These are phyloP conservation scores for Zychaea mexicana DNA, from an alignment of 371 early-diverging fungal genomes.

Conservation along the genomic window DNA sequence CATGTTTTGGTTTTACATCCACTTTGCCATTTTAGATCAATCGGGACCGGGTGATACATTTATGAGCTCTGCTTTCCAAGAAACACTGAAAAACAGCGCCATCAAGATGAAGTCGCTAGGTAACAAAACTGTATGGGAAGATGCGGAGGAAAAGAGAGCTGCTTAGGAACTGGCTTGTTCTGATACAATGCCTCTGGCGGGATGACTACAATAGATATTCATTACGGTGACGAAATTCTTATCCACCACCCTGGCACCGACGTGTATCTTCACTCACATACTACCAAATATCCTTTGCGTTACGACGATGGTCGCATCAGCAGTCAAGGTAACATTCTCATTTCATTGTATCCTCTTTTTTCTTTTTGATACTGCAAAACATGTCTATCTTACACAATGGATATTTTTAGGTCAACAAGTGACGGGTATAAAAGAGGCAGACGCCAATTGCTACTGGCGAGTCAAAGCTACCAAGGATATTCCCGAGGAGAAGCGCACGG, in stretches of 20 bases:
- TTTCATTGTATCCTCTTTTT: too few relatives aligned
- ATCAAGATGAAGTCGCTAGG: slow-evolving; percentile 58
- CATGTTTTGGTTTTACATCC: slow-evolving; percentile 76
- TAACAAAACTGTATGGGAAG: slow-evolving; percentile 9
- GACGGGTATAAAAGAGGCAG: slow-evolving; percentile 71
- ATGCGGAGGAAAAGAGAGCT: too few relatives aligned
- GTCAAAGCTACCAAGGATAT: slow-evolving; percentile 61
- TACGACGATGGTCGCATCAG: slow-evolving; percentile 94
- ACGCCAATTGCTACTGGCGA: slow-evolving; percentile 86
- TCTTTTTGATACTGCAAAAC: too few relatives aligned
- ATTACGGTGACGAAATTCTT: slow-evolving; percentile 81
- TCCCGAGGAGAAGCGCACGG: slow-evolving; percentile 21
- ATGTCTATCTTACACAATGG: too few relatives aligned
- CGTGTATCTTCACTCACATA: slow-evolving; percentile 85
- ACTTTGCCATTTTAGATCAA: slow-evolving; percentile 74
- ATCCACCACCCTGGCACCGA: slow-evolving; percentile 78
- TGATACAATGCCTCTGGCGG: not conserved
- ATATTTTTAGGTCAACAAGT: slow-evolving; percentile 96
- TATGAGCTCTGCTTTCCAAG: slow-evolving; percentile 91
- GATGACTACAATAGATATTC: slow-evolving; percentile 56
- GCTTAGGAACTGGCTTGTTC: too few relatives aligned
- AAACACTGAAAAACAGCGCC: slow-evolving; percentile 81
- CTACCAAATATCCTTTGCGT: slow-evolving; percentile 81
- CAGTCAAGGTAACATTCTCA: slow-evolving; percentile 61
- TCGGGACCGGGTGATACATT: slow-evolving; percentile 95